Base-by-base conservation (phyloP, 352 stramenopile species). In the Phytopythium boreale region DNA sequence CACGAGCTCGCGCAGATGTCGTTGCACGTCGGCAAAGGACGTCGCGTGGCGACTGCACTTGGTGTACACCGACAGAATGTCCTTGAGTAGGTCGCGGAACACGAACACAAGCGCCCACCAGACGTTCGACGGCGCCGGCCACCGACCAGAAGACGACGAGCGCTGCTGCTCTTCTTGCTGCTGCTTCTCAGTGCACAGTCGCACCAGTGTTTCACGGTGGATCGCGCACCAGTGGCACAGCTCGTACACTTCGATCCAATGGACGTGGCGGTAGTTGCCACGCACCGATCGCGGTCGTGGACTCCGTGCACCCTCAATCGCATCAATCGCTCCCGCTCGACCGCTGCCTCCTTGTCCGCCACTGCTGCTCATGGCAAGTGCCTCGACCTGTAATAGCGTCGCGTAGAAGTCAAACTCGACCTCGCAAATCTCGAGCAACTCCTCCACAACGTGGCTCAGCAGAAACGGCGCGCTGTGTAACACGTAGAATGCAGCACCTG, bases 61-160 rank as follows among this genome's bases (percentile, higher is more conserved):
- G 51, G 66, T 56, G 52, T 71, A 80, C 20, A 62, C 64, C 0
- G 58, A 67, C 41, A 72, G 60, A 8, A 82, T 70, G 46, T 85
- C 76, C 61, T 85, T 85, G 24, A 85, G 59, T 26, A 82, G 64
- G 47, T 85, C 76, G 27, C 74, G 74, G 34, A 85, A 60, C 14
- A 85, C 63, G 59, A 79, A 85, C 20, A 82, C 63, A 27, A 79
- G 64, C 17, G 82, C 65, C 76, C 76, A 85, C 63, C 69, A 79
- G 24, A 69, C 64, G 57, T 71, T 75, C 8, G 62, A 49, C 3
- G 74, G 67, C 7, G 74, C 17, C 14, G 62, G 24, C 74, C 71
- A 82, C 56, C 77, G 76, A 5, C 17, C 36, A 49, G 34, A n/a
- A 10, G 34, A n/a, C 19, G 29, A 4, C 10, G 7, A 19, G 10